These are phyloP conservation scores for Nepenthes mirabilis DNA, from an alignment of 148 eudicot species.

Conservation along the genomic window DNA sequence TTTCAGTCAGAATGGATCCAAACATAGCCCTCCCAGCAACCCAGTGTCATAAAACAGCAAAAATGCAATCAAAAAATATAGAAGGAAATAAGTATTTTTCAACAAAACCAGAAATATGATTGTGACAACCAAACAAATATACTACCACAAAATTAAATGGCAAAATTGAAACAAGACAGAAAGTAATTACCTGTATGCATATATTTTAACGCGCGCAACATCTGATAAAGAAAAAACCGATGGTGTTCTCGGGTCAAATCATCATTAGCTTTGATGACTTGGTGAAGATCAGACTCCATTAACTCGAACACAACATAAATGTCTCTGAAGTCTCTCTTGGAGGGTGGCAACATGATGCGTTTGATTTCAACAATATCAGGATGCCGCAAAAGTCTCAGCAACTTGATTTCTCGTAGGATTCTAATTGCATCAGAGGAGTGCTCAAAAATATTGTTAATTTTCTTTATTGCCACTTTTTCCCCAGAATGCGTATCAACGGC, in stretches of 20 bases:
- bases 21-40: neutral
- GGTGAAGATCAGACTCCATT: constrained; percentile 88
- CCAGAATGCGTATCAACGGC: constrained; percentile 81
- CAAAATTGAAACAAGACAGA: neutral
- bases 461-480: constrained; percentile 85
- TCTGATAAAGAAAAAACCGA: constrained; percentile 79
- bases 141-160: neutral
- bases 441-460: constrained; percentile 68
- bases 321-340: constrained; percentile 66
- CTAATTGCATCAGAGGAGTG: constrained; percentile 75
- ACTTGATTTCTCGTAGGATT: constrained; percentile 72
- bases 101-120: neutral
- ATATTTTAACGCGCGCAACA: constrained; percentile 78
- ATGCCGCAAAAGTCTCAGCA: constrained; percentile 76
- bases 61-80: neutral
- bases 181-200: constrained; percentile 68
- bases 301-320: constrained; percentile 89
- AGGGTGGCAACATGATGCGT: constrained; percentile 81
- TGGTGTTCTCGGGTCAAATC: constrained; percentile 82
- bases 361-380: constrained; percentile 91
- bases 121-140: neutral
- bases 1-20: neutral
- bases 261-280: constrained; percentile 86
- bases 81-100: neutral
- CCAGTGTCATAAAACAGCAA: neutral